phyloP scores from a whole-genome alignment of 352 stramenopile species.

The Stramenopiles sp. region DNA sequence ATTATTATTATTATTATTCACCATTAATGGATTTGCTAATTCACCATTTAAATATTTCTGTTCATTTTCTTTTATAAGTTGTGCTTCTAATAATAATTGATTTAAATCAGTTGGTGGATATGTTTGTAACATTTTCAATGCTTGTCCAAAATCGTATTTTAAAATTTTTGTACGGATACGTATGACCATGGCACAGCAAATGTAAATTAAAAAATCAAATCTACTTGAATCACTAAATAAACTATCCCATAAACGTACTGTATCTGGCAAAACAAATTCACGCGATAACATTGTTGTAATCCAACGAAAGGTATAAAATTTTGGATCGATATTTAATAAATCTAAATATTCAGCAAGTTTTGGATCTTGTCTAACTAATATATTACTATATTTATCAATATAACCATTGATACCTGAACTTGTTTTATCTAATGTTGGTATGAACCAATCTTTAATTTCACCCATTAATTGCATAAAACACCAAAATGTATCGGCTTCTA shows the following conservation, averaged over 20 bases:
- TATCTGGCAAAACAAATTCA: constrained; percentile 47
- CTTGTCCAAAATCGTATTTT: constrained; percentile 24
- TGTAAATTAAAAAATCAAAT: constrained; percentile 46
- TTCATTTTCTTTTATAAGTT: constrained; percentile 14
- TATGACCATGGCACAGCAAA: constrained; percentile 49
- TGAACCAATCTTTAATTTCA: constrained; percentile 44
- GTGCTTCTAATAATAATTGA: constrained; percentile 13
- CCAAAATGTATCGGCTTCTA: constrained; percentile 51
- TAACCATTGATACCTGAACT: constrained; percentile 32
- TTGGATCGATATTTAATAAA: constrained; percentile 34
- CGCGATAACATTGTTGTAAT: constrained; percentile 49
- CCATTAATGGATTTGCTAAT: not conserved
- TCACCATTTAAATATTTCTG: not conserved
- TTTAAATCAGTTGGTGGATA: constrained; percentile 23
- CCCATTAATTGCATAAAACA: constrained; percentile 44
- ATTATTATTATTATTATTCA: not conserved
- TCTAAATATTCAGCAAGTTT: constrained; percentile 26
- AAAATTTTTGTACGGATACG: constrained; percentile 34
- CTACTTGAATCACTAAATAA: constrained; percentile 44
- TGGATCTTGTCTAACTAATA: constrained; percentile 35
- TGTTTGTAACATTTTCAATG: constrained; percentile 27
- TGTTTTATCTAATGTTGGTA: constrained; percentile 30
- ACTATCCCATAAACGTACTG: constrained; percentile 50
- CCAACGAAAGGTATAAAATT: constrained; percentile 50
- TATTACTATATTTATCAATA: constrained; percentile 20